Percentiles rank a stretch among this genome's conserved stretches.
Conservation (phyloP, 768 basidiomycete genomes). For the Hypholoma sublateritium region DNA sequence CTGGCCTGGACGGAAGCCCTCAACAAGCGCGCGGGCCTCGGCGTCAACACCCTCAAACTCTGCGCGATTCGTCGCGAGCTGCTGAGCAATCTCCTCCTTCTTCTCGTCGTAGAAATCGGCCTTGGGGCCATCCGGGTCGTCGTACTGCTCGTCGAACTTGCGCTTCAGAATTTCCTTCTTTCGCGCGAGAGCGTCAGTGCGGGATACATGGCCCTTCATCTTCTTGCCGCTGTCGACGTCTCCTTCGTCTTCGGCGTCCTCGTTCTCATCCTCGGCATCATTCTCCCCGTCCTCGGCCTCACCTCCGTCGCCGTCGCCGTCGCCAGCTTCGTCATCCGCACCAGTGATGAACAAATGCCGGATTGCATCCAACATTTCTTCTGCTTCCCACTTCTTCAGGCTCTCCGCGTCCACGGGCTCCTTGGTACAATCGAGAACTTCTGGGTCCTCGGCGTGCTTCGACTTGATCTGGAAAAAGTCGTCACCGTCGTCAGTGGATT, state of each 20-base stretch:
- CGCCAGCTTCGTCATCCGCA: conserved; percentile 35
- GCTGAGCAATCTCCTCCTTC: conserved; percentile 89
- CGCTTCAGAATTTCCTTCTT: conserved; percentile 93
- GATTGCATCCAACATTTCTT: conserved; percentile 83
- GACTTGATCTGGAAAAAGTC: conserved; percentile 73
- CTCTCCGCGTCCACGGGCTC: conserved; percentile 47
- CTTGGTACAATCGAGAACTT: conserved; percentile 71
- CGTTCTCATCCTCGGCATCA: conserved; percentile 36
- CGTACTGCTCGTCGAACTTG: conserved; percentile 97
- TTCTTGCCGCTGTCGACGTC: conserved; percentile 29
- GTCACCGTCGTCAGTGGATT: conserved; percentile 52
- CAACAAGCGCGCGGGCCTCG: conserved; percentile 78
- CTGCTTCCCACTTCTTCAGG: conserved; percentile 79
- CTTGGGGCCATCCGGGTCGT: conserved; percentile 78
- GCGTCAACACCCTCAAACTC: conserved; percentile 83
- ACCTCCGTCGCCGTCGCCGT: conserved; percentile 39
- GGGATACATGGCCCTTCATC: conserved; percentile 29
- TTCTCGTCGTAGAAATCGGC: conserved; percentile 88
- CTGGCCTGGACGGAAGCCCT: conserved; percentile 86
- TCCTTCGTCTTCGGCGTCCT: conserved; percentile 27
- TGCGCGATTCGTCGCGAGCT: conserved; percentile 76
- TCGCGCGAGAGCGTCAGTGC: conserved; percentile 59
- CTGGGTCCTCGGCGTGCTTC: conserved; percentile 37
- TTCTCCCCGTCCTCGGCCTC: conserved; percentile 40
- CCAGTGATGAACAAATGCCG: conserved; percentile 91